phyloP scores from a whole-genome alignment of 2,329 filamentous ascomycete genomes.

The Dothiorella sarmentorum region DNA sequence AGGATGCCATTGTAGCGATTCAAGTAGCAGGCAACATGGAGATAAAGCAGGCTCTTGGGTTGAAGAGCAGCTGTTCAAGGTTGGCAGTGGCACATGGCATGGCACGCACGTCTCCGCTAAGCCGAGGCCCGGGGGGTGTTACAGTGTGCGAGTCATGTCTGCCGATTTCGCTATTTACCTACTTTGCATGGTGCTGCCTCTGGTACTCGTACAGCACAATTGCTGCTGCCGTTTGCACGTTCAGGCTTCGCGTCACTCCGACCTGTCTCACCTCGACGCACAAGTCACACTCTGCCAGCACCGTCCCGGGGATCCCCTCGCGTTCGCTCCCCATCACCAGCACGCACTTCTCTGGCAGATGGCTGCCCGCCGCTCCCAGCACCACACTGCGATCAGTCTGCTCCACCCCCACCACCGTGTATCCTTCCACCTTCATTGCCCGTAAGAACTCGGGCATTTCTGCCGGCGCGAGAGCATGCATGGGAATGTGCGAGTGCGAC shows the following conservation, averaged over 20 bases:
- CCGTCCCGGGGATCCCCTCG: slow-evolving; percentile 48
- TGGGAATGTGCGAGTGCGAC: slow-evolving; percentile 48
- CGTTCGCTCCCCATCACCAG: slow-evolving; percentile 52
- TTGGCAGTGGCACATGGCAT: not conserved
- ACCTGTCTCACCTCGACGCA: slow-evolving; percentile 53
- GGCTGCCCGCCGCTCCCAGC: slow-evolving; percentile 35
- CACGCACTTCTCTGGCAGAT: slow-evolving; percentile 27
- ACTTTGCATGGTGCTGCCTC: slow-evolving; percentile 33
- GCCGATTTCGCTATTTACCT: not conserved
- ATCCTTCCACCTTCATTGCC: slow-evolving; percentile 45
- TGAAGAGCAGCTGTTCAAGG: no score
- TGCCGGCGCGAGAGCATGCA: slow-evolving; percentile 35
- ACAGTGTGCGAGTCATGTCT: slow-evolving; percentile 7
- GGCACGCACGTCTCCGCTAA: not conserved
- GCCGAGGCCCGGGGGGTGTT: not conserved
- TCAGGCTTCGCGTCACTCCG: slow-evolving; percentile 52
- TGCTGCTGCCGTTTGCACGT: slow-evolving; percentile 53
- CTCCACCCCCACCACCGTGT: slow-evolving; percentile 52
- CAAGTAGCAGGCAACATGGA: not conserved
- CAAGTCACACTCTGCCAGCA: slow-evolving; percentile 48
- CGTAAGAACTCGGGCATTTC: slow-evolving; percentile 39
- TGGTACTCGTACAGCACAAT: slow-evolving; percentile 52
- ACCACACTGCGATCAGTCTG: slow-evolving; percentile 51
- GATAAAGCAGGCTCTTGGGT: no score
- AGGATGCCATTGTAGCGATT: not conserved